Evolutionary conservation across 345 rosid genomes (phyloP), one percentile per base, ranked within the genome.

Genomic region (Hibiscus tridactylites): DNA sequence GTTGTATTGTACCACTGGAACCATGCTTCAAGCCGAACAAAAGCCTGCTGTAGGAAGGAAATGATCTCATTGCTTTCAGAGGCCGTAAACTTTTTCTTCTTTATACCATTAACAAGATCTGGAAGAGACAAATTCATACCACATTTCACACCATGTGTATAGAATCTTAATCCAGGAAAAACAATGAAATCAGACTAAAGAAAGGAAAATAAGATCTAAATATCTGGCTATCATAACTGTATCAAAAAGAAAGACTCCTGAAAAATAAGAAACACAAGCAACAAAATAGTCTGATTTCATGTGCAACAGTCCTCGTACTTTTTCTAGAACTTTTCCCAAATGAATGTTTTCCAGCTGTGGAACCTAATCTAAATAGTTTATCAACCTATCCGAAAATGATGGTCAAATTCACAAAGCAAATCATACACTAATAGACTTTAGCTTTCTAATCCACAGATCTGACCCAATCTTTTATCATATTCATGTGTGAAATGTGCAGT

Each of bases 1-100:
- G 97, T 87, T 12, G 93, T 87, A 74, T 88, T 84, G 80, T 86
- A 91, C 98, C 97, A 94, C 46, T 88, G 84, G 78, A 85, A 90
- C 96, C 98, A 91, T 73, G 91, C 93, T 73, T 91, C 96, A 74
- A 94, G 83, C 13, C 97, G 88, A 74, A 84, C 82, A 81, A 79
- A 84, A 62, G 97, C 98, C 57, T 79, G 79, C 31, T 80, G 84
- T 19, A 94, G 81, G 81, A 94, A 94, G 71, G 90, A 78, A 74
- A 84, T 81, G 64, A 94, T 86, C 74, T 85, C 86, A 62, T 70
- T 70, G 64, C 82, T 86, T 74, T 90, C 96, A 46, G 73, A 61
- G 67, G 75, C 79, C 50, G 83, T 77, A 65, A 94, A 94, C 78
- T 80, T 84, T 73, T 81, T 80, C 58, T 79, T 73, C 79, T 86